Evolutionary conservation across 257 asterid species (phyloP).

Genomic region (Capsicum rhomboideum): DNA sequence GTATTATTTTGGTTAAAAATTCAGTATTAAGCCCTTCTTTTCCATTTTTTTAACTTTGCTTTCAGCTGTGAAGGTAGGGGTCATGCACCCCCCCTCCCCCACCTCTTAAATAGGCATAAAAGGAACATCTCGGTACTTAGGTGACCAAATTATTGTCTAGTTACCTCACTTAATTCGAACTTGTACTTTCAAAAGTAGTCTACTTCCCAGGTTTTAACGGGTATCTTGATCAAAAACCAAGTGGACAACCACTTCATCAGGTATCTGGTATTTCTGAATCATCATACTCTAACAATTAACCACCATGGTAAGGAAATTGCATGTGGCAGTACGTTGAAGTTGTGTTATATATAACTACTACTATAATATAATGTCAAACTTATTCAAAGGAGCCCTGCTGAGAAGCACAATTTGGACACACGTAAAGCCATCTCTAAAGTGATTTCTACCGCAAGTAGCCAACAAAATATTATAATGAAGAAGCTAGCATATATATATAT

Average conservation of each 20-base stretch:
- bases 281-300: neutral
- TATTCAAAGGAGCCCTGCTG: neutral
- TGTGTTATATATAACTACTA: neutral
- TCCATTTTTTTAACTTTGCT: no score
- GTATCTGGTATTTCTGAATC: neutral
- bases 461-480: neutral
- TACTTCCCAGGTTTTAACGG: neutral
- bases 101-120: no score
- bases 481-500: neutral
- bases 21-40: no score
- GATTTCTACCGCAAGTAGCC: neutral
- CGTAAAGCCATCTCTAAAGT: neutral
- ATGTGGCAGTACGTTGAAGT: neutral
- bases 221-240: neutral
- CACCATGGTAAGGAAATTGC: no score
- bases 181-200: neutral
- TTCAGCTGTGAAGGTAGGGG: no score
- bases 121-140: neutral
- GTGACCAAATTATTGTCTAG: neutral
- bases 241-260: neutral
- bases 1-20: no score
- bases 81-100: no score
- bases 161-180: neutral
- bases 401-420: neutral
- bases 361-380: neutral